Conservation (phyloP, 768 basidiomycete genomes). For the Artomyces pyxidatus region DNA sequence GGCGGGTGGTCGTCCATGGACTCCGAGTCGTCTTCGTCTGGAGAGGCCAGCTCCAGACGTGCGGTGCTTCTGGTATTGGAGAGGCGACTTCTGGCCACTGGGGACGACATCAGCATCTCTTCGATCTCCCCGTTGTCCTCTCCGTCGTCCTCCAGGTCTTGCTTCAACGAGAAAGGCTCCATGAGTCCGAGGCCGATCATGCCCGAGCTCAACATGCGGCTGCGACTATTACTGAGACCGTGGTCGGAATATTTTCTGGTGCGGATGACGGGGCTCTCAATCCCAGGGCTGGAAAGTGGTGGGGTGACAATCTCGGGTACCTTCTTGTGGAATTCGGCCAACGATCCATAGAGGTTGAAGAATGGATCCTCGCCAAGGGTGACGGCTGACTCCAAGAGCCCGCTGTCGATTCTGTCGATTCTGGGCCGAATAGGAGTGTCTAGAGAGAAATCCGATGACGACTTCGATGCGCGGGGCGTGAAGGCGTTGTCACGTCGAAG, state of each 20-base stretch:
- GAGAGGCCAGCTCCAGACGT: constrained; percentile 8
- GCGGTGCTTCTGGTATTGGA: not conserved
- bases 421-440: not conserved
- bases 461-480: not conserved
- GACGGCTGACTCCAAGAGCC: not conserved
- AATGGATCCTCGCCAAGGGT: constrained; percentile 12
- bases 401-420: constrained; percentile 8
- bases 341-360: constrained; percentile 8
- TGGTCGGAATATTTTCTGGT: constrained; percentile 2
- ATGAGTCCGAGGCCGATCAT: constrained; percentile 19
- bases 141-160: constrained; percentile 3
- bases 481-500: constrained; percentile 22
- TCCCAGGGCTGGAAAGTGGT: constrained; percentile 9
- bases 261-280: constrained; percentile 16
- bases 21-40: constrained; percentile 10
- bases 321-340: constrained; percentile 3
- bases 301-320: constrained; percentile 7
- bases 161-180: constrained; percentile 20
- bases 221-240: not conserved
- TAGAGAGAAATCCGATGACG: not conserved
- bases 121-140: constrained; percentile 14
- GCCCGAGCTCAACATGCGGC: constrained; percentile 7
- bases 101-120: constrained; percentile 15
- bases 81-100: constrained; percentile 10
- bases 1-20: constrained; percentile 3